Evolutionary conservation across 2,329 filamentous ascomycete genomes (phyloP).

Genomic region (Lachnellula suecica): DNA sequence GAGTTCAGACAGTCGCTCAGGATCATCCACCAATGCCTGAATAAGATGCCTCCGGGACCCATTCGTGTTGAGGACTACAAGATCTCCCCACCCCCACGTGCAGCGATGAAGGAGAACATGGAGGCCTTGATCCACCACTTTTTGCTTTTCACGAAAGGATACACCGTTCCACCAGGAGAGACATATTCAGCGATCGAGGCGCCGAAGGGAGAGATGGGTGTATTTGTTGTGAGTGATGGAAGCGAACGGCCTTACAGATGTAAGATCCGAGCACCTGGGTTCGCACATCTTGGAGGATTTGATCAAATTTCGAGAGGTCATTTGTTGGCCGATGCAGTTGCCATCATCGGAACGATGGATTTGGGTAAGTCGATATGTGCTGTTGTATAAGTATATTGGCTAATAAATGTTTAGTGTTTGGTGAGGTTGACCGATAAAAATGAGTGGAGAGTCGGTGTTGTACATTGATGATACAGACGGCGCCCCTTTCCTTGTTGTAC

Average conservation of each 20-base stretch:
- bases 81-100: slow-evolving; percentile 89
- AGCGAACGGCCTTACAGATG: slow-evolving; percentile 96
- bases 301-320: slow-evolving; percentile 93
- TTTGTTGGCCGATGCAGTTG: slow-evolving; percentile 92
- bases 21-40: slow-evolving; percentile 98
- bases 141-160: slow-evolving; percentile 97
- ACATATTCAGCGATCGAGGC: slow-evolving; percentile 98
- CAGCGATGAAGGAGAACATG: slow-evolving; percentile 99
- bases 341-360: slow-evolving; percentile 90
- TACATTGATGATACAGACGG: slow-evolving; percentile 19
- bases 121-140: slow-evolving; percentile 99
- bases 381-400: slow-evolving; percentile 14
- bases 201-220: slow-evolving; percentile 99
- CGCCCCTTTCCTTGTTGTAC: slow-evolving; percentile 23
- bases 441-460: slow-evolving; percentile 13
- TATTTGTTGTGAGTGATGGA: slow-evolving; percentile 93
- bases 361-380: slow-evolving; percentile 57
- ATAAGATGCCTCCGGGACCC: slow-evolving; percentile 96
- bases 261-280: slow-evolving; percentile 95
- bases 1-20: slow-evolving; percentile 98
- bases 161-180: slow-evolving; percentile 93
- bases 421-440: slow-evolving; percentile 51
- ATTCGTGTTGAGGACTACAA: slow-evolving; percentile 99
- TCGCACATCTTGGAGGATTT: slow-evolving; percentile 91
- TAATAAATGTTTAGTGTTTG: slow-evolving; percentile 30